Conservation (phyloP, 2,329 filamentous ascomycete species). For the Dothideomycetes sp. region DNA sequence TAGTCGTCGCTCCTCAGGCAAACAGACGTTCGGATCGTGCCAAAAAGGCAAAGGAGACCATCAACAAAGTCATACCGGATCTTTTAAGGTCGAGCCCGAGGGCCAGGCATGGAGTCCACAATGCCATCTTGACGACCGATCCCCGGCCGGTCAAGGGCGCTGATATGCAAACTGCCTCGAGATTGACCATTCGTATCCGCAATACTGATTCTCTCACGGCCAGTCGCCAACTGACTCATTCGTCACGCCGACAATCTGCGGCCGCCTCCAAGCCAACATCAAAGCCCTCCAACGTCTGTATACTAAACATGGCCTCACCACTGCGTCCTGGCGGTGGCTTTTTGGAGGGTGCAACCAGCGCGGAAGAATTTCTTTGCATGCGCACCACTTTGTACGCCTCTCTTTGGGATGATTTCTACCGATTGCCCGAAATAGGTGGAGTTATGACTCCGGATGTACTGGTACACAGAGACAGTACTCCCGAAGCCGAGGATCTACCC, state of each 20-base stretch:
- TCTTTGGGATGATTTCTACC: constrained; percentile 50
- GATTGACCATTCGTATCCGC: constrained; percentile 37
- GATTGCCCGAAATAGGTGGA: constrained; percentile 48
- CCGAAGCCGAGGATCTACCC: constrained; percentile 30
- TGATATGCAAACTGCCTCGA: constrained; percentile 1
- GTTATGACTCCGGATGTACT: constrained; percentile 51
- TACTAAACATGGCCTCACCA: constrained; percentile 58
- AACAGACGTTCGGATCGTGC: constrained; percentile 29
- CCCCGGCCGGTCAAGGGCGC: constrained; percentile 23
- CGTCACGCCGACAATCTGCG: constrained; percentile 15
- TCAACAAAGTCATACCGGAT: constrained; percentile 52
- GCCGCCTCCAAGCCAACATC: background rate
- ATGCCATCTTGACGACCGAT: constrained; percentile 41
- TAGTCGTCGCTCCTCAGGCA: constrained; percentile 17
- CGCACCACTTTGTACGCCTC: constrained; percentile 52
- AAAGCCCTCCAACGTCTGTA: constrained; percentile 35
- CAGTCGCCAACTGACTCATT: constrained; percentile 32
- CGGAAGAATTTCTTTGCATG: constrained; percentile 55
- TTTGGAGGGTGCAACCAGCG: constrained; percentile 48
- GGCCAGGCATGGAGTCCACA: constrained; percentile 46
- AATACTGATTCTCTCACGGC: constrained; percentile 46
- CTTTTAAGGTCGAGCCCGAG: constrained; percentile 45
- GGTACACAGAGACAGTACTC: constrained; percentile 43
- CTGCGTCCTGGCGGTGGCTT: constrained; percentile 54
- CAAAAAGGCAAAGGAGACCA: constrained; percentile 47